Percentiles rank a stretch among this genome's conserved stretches.
Evolutionary conservation across 2,329 filamentous ascomycete species (phyloP).

Genomic region (Trichoderma afroharzianum): DNA sequence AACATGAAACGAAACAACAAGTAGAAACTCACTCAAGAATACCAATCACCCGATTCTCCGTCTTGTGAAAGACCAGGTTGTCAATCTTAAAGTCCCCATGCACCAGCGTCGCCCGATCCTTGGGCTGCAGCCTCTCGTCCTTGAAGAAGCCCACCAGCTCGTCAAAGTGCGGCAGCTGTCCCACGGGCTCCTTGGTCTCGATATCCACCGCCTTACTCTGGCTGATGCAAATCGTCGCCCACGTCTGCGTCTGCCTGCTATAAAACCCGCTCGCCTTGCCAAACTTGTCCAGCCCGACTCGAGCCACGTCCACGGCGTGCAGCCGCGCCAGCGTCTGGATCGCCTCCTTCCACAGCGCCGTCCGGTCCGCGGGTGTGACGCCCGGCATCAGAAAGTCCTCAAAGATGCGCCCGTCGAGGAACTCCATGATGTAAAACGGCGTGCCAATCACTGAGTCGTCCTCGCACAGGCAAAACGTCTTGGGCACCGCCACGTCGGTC

Average conservation of each 20-base stretch:
- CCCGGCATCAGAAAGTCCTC: conserved; percentile 80
- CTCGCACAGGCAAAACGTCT: conserved; percentile 79
- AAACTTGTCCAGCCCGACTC: conserved; percentile 67
- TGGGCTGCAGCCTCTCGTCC: conserved; percentile 65
- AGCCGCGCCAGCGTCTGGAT: conserved; percentile 79
- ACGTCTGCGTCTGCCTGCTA: conserved; percentile 78
- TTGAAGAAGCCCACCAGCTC: conserved; percentile 77
- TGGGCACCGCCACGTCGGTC: conserved; percentile 83
- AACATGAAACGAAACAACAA: not conserved
- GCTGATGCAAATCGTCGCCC: conserved; percentile 70
- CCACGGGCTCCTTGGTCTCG: conserved; percentile 73
- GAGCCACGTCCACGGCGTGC: conserved; percentile 66
- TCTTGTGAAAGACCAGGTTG: conserved; percentile 85
- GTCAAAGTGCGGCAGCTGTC: conserved; percentile 77
- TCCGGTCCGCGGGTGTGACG: conserved; percentile 64
- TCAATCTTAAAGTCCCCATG: conserved; percentile 98
- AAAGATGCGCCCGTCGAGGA: conserved; percentile 89
- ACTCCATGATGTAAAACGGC: conserved; percentile 96
- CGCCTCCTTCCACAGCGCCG: conserved; percentile 81
- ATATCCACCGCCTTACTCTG: conserved; percentile 74
- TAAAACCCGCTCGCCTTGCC: conserved; percentile 78
- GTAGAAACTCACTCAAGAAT: conserved; percentile 71
- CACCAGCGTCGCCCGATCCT: conserved; percentile 73
- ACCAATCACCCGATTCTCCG: conserved; percentile 81
- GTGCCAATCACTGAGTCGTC: conserved; percentile 78